A percentile compares a stretch with the other conserved stretches of the same genome.
Conservation (phyloP, 2,329 filamentous ascomycete species). For the Diaporthe australafricana region DNA sequence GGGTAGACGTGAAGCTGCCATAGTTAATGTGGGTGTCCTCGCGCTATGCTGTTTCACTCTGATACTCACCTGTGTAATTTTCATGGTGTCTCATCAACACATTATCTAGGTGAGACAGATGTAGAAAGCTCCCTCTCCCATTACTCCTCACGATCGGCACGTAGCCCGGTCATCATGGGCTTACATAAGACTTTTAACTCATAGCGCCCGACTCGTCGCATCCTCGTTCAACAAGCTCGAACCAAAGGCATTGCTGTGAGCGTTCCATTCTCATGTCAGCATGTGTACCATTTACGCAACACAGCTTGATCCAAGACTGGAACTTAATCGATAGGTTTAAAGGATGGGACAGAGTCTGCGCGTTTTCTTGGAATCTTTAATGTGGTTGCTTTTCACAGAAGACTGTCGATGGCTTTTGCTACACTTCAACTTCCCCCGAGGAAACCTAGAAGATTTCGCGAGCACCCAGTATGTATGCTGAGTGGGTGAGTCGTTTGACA, state of each 20-base stretch:
- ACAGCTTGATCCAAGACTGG: neutral
- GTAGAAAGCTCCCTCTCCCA: no score
- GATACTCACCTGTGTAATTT: constrained; percentile 29
- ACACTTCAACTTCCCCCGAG: no score
- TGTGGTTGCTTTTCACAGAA: neutral
- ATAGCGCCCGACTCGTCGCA: neutral
- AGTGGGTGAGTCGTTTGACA: no score
- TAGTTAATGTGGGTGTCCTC: neutral
- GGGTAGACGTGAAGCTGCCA: constrained; percentile 76
- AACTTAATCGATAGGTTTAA: neutral
- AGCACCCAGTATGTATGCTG: no score
- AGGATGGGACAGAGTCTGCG: no score
- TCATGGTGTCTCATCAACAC: constrained; percentile 11
- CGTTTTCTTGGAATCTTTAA: no score
- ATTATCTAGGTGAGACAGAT: neutral
- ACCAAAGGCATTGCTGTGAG: neutral
- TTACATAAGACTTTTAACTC: neutral
- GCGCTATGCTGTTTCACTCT: no score
- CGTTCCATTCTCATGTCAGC: neutral
- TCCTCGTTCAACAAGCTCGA: no score
- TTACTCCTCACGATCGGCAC: constrained; percentile 15
- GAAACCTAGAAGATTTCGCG: no score
- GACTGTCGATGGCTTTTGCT: no score
- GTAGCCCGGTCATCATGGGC: neutral
- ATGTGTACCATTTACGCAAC: neutral